Evolutionary conservation across 805 yeast species (phyloP).

Genomic region (Starmerella geochares): DNA sequence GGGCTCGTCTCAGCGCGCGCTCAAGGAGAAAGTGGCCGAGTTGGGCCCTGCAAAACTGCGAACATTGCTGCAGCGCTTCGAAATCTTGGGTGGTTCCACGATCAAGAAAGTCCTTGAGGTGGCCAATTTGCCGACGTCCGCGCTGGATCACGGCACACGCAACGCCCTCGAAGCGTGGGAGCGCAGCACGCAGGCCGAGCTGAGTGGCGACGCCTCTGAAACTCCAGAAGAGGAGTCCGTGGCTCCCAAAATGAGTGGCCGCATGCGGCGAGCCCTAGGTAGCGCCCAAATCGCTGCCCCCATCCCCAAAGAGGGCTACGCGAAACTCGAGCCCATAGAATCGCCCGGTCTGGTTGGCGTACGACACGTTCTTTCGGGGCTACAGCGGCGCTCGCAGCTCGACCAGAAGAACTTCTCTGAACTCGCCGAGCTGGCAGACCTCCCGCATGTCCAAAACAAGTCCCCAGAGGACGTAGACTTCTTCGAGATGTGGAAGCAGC

Average conservation of each 20-base stretch:
- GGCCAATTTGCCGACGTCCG: constrained; percentile 21
- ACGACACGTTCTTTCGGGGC: constrained; percentile 48
- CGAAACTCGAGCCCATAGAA: constrained; percentile 52
- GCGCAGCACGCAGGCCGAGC: background rate
- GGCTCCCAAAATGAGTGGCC: constrained; percentile 12
- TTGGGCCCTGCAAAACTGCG: constrained; percentile 23
- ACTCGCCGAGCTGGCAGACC: constrained; percentile 20
- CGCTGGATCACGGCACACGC: constrained; percentile 11
- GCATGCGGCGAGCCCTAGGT: constrained; percentile 7
- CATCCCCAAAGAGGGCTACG: constrained; percentile 46
- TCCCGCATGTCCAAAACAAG: constrained; percentile 33
- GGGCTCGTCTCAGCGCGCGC: constrained; percentile 17
- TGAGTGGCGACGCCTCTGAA: no score
- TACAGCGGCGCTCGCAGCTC: constrained; percentile 22
- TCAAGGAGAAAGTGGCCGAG: constrained; percentile 23
- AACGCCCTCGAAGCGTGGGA: constrained; percentile 4
- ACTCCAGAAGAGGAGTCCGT: no score
- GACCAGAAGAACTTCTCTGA: constrained; percentile 25
- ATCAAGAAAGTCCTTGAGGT: constrained; percentile 31
- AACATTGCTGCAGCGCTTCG: constrained; percentile 40
- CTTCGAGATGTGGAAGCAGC: constrained; percentile 50
- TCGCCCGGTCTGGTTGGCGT: constrained; percentile 71
- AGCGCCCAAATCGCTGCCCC: constrained; percentile 20
- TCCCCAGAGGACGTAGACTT: constrained; percentile 42
- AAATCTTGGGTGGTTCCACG: constrained; percentile 43